Evolutionary conservation across 495 filamentous ascomycete species (phyloP).

Genomic region (Talaromyces ruber): DNA sequence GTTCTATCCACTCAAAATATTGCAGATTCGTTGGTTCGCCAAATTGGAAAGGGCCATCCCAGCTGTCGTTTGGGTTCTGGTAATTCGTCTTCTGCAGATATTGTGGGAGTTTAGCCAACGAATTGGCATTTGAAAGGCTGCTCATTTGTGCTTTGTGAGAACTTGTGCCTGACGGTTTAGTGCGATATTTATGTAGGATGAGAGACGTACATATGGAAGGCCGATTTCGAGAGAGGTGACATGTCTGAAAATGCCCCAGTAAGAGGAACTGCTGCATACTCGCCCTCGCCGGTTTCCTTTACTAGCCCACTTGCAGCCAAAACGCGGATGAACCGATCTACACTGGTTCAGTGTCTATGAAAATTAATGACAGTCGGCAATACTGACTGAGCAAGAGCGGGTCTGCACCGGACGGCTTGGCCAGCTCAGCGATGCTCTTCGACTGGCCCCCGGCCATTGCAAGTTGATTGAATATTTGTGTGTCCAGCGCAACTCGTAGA

Average conservation of each 20-base stretch:
- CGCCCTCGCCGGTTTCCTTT: neutral
- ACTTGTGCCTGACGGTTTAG: no score
- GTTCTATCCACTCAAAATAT: no score
- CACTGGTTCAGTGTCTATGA: neutral
- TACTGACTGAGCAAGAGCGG: neutral
- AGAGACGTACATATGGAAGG: neutral
- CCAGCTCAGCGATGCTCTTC: neutral
- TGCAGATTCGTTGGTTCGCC: no score
- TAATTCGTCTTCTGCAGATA: no score
- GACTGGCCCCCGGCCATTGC: neutral
- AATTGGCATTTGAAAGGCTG: no score
- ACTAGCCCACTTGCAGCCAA: neutral
- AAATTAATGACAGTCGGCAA: neutral
- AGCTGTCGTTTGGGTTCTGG: no score
- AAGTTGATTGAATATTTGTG: neutral
- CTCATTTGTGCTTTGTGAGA: no score
- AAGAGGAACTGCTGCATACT: neutral
- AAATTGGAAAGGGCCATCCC: no score
- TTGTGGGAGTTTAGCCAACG: no score
- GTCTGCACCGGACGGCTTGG: neutral
- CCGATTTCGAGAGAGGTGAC: neutral
- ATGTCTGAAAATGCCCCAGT: slow-evolving; percentile 1
- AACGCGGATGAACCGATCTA: neutral
- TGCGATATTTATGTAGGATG: no score
- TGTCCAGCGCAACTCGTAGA: no score